Evolutionary conservation across 805 yeast genomes (phyloP).

Genomic region (Pichia cabralensis): DNA sequence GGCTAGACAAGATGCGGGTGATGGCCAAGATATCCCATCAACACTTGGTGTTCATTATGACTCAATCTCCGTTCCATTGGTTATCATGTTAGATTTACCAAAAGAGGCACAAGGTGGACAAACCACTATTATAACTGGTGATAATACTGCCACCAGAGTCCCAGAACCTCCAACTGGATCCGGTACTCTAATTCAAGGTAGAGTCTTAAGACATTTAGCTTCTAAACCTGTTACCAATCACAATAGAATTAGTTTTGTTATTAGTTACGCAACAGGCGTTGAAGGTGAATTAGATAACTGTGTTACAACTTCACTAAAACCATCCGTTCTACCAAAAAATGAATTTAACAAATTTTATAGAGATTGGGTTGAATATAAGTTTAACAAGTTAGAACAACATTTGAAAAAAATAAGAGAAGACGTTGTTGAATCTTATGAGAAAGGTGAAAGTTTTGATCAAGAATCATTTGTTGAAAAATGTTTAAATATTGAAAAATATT

Average conservation of each 20-base stretch:
- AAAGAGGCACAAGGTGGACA: constrained; percentile 41
- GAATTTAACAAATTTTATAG: constrained; percentile 25
- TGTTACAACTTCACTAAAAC: constrained; percentile 23
- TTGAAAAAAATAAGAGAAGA: constrained; percentile 15
- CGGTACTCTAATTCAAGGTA: constrained; percentile 39
- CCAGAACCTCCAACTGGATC: constrained; percentile 36
- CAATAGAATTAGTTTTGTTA: constrained; percentile 26
- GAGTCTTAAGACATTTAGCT: constrained; percentile 37
- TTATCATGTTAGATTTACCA: constrained; percentile 38
- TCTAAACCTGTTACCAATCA: constrained; percentile 31
- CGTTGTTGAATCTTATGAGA: constrained; percentile 11
- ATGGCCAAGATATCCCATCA: constrained; percentile 32
- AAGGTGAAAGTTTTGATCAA: constrained; percentile 23
- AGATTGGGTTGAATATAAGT: constrained; percentile 26
- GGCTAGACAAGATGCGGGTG: constrained; percentile 12
- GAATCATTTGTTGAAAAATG: constrained; percentile 19
- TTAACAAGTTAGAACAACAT: constrained; percentile 21
- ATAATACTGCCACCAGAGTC: constrained; percentile 20
- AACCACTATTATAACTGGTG: constrained; percentile 37
- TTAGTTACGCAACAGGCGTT: constrained; percentile 21
- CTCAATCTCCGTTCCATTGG: constrained; percentile 38
- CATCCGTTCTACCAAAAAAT: constrained; percentile 26
- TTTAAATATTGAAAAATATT: constrained; percentile 21
- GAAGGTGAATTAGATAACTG: constrained; percentile 23
- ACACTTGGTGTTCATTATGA: constrained; percentile 40